Evolutionary conservation across 345 rosid genomes (phyloP).

Genomic region (Sisymbrium altissimum): DNA sequence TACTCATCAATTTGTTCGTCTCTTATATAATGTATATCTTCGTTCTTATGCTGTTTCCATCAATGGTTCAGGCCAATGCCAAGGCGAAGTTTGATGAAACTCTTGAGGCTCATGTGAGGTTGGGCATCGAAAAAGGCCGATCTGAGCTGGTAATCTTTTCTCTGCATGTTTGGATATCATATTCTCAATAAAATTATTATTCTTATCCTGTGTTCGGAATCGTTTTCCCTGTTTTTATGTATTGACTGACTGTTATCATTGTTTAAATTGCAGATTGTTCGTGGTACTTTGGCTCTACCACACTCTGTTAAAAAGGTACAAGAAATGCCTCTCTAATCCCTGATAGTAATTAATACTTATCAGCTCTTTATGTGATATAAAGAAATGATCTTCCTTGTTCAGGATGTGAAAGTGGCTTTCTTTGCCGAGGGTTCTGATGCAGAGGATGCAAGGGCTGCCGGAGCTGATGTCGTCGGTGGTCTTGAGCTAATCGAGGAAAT

Average conservation of each 20-base stretch:
- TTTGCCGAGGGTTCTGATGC: conserved; percentile 95
- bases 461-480: conserved; percentile 97
- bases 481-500: conserved; percentile 80
- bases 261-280: conserved; percentile 67
- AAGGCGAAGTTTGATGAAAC: conserved; percentile 77
- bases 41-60: neutral
- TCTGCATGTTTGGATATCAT: neutral
- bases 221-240: neutral
- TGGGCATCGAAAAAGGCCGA: conserved; percentile 71
- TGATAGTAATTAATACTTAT: neutral
- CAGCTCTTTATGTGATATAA: neutral
- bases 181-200: neutral
- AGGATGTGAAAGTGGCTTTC: conserved; percentile 86
- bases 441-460: conserved; percentile 93
- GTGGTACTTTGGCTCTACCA: conserved; percentile 84
- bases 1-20: neutral
- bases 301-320: conserved; percentile 84
- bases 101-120: conserved; percentile 80
- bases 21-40: neutral
- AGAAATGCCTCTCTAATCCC: conserved; percentile 8
- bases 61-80: conserved; percentile 62
- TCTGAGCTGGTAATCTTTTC: conserved; percentile 64
- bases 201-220: neutral
- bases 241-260: conserved; percentile 5
- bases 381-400: conserved; percentile 26